phyloP scores from a whole-genome alignment of 805 yeast species.

The Saccharomyces paradoxus region DNA sequence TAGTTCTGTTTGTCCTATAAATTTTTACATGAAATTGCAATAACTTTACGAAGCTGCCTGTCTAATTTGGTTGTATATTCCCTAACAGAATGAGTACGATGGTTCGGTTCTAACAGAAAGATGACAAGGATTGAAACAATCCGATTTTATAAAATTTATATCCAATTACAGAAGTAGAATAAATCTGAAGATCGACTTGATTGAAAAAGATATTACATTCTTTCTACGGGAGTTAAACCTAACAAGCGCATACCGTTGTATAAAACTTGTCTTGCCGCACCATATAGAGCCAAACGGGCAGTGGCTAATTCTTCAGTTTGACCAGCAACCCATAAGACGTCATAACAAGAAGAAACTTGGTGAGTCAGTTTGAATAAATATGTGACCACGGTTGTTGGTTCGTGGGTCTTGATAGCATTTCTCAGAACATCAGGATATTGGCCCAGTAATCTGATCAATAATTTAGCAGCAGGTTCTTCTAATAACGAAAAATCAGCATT shows the following conservation, averaged over 20 bases:
- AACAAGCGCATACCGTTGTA: constrained; percentile 80
- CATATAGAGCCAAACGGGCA: constrained; percentile 86
- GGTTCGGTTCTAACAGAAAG: not conserved
- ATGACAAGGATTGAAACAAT: not conserved
- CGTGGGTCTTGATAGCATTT: constrained; percentile 74
- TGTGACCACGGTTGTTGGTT: constrained; percentile 90
- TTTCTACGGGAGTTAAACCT: constrained; percentile 92
- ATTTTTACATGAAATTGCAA: no score
- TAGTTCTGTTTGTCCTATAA: no score
- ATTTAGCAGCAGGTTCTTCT: constrained; percentile 60
- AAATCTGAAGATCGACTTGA: not conserved
- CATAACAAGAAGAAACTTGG: constrained; percentile 94
- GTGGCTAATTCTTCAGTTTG: constrained; percentile 77
- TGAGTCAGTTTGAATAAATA: constrained; percentile 90
- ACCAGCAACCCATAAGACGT: constrained; percentile 92
- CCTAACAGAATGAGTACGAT: not conserved
- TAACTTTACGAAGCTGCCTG: not conserved
- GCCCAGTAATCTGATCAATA: constrained; percentile 66
- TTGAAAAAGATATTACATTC: constrained; percentile 58
- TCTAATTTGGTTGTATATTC: no score
- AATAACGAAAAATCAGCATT: constrained; percentile 51
- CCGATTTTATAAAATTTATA: not conserved
- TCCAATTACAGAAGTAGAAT: not conserved
- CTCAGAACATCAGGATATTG: constrained; percentile 86
- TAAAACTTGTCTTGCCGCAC: constrained; percentile 81